A percentile compares a stretch with the other conserved stretches of the same genome.
Conservation (phyloP, 2,329 filamentous ascomycete species). For the Colletotrichum caudatum region DNA sequence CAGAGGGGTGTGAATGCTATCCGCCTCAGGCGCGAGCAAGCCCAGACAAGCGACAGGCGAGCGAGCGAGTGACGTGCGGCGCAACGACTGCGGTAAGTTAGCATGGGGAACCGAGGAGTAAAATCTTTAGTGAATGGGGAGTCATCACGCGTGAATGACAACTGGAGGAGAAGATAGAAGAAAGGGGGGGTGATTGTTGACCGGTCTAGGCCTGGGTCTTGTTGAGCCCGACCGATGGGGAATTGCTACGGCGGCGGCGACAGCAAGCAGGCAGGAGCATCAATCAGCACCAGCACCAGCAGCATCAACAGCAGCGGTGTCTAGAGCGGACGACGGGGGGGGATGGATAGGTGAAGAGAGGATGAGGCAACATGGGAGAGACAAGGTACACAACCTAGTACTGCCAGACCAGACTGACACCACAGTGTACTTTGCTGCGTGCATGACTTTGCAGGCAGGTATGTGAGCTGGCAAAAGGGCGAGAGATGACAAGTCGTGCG, state of each 20-base stretch:
- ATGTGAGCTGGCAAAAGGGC: constrained; percentile 25
- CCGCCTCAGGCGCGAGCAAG: constrained; percentile 29
- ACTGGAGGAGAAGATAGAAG: not conserved
- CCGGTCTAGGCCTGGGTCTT: constrained; percentile 32
- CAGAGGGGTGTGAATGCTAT: constrained; percentile 1
- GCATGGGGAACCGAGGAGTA: constrained; percentile 22
- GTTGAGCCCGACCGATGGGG: constrained; percentile 40
- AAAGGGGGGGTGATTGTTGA: constrained; percentile 25
- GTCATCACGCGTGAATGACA: constrained; percentile 19
- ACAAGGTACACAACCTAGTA: constrained; percentile 26
- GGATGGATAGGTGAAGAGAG: constrained; percentile 1
- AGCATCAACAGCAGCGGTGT: not conserved
- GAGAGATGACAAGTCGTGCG: constrained; percentile 35
- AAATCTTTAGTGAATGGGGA: constrained; percentile 27
- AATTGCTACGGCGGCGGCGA: constrained; percentile 9
- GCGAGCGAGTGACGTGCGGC: constrained; percentile 21
- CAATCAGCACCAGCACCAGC: not conserved
- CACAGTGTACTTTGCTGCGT: constrained; percentile 33
- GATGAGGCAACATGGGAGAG: constrained; percentile 38
- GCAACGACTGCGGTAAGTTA: constrained; percentile 20
- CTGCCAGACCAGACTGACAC: constrained; percentile 14
- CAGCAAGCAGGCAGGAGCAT: not conserved
- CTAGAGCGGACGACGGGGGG: not conserved
- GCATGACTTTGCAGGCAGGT: constrained; percentile 30
- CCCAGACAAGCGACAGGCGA: constrained; percentile 21